A percentile compares a stretch with the other conserved stretches of the same genome.
These are phyloP conservation scores for Quercus lobata DNA, from an alignment of 331 rosid genomes.

Conservation along the genomic window DNA sequence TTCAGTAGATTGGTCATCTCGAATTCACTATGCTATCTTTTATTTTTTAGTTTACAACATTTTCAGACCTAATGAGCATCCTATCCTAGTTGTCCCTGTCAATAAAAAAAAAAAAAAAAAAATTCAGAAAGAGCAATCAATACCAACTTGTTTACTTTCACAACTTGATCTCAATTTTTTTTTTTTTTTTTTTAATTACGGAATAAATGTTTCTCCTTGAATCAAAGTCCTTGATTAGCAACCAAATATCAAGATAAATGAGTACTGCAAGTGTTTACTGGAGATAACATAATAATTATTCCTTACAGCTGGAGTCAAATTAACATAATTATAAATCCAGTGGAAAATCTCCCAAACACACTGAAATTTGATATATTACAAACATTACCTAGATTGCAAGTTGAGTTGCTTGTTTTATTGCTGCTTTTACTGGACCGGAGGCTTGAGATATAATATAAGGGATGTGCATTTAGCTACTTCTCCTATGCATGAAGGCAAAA, in stretches of 20 bases:
- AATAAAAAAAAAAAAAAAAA: not conserved
- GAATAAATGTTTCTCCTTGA: not conserved
- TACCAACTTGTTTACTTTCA: not conserved
- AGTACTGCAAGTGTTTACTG: not conserved
- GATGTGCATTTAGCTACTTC: not conserved
- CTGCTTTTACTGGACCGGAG: not conserved
- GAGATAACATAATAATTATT: not conserved
- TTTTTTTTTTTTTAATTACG: not conserved
- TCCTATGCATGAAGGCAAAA: not conserved
- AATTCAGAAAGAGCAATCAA: not conserved
- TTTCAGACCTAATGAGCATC: not conserved
- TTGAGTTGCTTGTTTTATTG: not conserved
- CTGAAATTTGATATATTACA: not conserved
- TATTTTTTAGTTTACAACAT: not conserved
- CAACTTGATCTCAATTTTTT: not conserved
- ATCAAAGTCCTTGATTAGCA: not conserved
- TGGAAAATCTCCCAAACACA: not conserved
- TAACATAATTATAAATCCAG: not conserved
- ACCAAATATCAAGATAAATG: not conserved
- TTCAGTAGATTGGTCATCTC: too few relatives aligned
- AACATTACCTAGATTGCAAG: not conserved
- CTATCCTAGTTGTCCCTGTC: too few relatives aligned
- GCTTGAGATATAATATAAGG: not conserved
- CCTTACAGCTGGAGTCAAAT: not conserved
- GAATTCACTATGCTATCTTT: too few relatives aligned